These are phyloP conservation scores for Canavalia ensiformis DNA, from an alignment of 306 rosid species.

Conservation along the genomic window DNA sequence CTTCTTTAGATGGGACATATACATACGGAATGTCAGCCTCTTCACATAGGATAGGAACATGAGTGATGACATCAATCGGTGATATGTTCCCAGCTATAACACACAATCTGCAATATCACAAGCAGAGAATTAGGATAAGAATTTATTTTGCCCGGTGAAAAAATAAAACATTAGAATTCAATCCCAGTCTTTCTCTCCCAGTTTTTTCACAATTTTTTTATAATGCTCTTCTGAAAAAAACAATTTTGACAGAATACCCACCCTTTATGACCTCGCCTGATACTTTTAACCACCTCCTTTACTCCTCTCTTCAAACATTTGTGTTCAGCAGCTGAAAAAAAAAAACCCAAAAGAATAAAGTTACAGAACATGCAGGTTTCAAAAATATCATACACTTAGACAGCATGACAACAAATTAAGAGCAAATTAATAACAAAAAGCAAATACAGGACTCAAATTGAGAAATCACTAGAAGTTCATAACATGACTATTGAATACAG, in stretches of 20 bases:
- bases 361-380: not conserved
- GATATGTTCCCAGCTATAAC: constrained; percentile 95
- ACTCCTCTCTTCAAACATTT: constrained; percentile 97
- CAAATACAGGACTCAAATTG: not conserved
- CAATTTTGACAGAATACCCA: constrained; percentile 39
- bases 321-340: constrained; percentile 75
- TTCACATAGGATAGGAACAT: constrained; percentile 90
- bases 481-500: not conserved
- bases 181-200: not conserved
- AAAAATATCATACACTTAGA: not conserved
- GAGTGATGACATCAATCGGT: constrained; percentile 94
- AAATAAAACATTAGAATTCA: not conserved
- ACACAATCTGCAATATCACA: constrained; percentile 68
- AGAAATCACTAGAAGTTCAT: not conserved
- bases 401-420: not conserved
- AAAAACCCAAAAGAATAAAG: constrained; percentile 15
- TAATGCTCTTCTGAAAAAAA: not conserved
- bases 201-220: too few relatives aligned
- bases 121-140: not conserved
- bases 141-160: not conserved
- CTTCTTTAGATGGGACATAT: constrained; percentile 90
- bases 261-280: constrained; percentile 94
- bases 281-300: constrained; percentile 94
- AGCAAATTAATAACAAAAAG: not conserved
- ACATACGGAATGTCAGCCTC: constrained; percentile 84